Conservation (phyloP, 352 stramenopile genomes). For the Pythium rishiriense region DNA sequence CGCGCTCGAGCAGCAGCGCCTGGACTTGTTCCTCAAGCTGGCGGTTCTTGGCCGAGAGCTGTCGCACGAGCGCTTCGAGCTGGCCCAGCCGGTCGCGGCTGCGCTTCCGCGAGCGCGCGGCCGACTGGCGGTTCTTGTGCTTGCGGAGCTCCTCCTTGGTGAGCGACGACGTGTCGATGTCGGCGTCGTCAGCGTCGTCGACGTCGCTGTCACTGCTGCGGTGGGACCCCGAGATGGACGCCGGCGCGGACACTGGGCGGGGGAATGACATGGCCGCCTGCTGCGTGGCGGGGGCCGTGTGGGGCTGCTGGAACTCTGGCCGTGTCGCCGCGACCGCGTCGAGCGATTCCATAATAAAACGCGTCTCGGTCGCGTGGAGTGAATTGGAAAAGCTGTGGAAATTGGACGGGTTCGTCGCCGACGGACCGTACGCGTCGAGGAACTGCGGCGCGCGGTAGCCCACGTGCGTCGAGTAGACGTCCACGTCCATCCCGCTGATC, state of each 20-base stretch:
- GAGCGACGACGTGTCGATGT: conserved; percentile 3
- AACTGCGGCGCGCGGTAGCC: background rate
- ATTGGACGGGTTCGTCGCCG: background rate
- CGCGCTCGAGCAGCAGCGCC: conserved; percentile 1
- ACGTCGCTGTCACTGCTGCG: conserved; percentile 7
- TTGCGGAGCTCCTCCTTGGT: conserved; percentile 24
- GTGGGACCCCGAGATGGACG: conserved; percentile 2
- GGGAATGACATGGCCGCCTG: background rate
- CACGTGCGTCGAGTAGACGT: background rate
- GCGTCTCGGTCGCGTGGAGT: conserved; percentile 7
- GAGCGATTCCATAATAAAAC: conserved; percentile 8
- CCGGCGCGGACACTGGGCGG: background rate
- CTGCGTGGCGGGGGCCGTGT: background rate
- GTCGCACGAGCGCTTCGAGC: conserved; percentile 19
- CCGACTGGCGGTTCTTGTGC: conserved; percentile 28
- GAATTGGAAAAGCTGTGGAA: background rate
- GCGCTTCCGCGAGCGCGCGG: conserved; percentile 21
- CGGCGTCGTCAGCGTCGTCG: conserved; percentile 1
- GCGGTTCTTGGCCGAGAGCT: conserved; percentile 15
- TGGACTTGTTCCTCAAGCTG: conserved; percentile 12
- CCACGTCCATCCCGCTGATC: conserved; percentile 1
- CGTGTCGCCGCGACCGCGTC: background rate
- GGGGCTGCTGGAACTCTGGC: background rate
- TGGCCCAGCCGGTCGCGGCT: conserved; percentile 15
- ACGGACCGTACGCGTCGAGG: background rate